These are phyloP conservation scores for Daedalea quercina DNA, from an alignment of 768 basidiomycete genomes.

Conservation along the genomic window DNA sequence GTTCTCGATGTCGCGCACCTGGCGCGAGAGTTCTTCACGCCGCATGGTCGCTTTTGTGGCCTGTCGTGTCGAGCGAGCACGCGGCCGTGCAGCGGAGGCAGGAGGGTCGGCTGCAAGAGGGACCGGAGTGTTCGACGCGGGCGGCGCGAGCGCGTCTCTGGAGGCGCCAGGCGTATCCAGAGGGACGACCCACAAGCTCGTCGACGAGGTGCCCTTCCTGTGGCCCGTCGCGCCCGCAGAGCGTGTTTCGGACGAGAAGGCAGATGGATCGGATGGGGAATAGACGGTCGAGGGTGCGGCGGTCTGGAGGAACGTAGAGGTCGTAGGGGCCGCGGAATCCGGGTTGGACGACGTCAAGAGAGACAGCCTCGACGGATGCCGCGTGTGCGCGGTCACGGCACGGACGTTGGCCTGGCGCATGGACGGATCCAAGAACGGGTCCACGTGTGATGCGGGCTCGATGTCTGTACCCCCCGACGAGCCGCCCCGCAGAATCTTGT, in stretches of 20 bases:
- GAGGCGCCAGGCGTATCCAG: neutral
- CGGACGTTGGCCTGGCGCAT: neutral
- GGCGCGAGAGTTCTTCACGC: slow-evolving; percentile 2
- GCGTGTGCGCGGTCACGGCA: neutral
- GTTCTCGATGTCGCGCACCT: neutral
- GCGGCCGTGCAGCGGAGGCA: no score
- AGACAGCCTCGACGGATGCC: neutral
- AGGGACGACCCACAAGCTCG: neutral
- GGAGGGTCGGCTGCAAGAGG: no score
- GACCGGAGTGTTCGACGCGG: neutral
- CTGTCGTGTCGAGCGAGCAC: neutral
- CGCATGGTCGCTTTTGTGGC: neutral
- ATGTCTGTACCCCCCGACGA: neutral
- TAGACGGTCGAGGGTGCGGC: neutral
- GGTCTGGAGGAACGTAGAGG: neutral
- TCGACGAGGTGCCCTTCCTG: neutral
- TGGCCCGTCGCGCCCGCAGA: neutral
- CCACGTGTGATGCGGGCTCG: neutral
- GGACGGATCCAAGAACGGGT: neutral
- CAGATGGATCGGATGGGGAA: neutral
- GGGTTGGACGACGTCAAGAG: neutral
- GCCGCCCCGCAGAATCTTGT: neutral
- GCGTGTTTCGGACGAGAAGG: neutral
- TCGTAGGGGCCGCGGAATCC: neutral
- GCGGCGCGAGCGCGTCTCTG: neutral